Evolutionary conservation across 805 yeast species (phyloP).

Genomic region (Hanseniaspora lindneri): DNA sequence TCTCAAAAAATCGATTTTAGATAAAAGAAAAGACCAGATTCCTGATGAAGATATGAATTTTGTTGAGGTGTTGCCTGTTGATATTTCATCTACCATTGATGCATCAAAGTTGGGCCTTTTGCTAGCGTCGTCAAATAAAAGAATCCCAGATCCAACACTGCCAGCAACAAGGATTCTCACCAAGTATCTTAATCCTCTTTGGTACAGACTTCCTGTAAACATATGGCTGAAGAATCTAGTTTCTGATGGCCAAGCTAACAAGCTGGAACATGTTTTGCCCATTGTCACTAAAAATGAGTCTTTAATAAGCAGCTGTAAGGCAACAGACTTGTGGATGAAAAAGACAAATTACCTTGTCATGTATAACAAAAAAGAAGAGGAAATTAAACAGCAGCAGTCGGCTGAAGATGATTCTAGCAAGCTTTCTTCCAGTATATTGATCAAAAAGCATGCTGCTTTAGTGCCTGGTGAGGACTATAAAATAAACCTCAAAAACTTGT

Average conservation of each 20-base stretch:
- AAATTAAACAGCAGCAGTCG: not conserved
- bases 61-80: conserved; percentile 57
- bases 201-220: conserved; percentile 53
- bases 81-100: conserved; percentile 26
- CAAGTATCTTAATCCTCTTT: conserved; percentile 47
- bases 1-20: conserved; percentile 56
- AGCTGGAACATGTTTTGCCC: conserved; percentile 43
- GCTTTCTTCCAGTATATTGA: not conserved
- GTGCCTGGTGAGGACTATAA: conserved; percentile 11
- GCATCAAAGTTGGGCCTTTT: conserved; percentile 37
- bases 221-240: conserved; percentile 49
- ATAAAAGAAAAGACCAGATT: conserved; percentile 55
- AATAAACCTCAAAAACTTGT: conserved; percentile 30
- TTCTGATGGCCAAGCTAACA: conserved; percentile 32
- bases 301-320: conserved; percentile 40
- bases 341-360: conserved; percentile 39
- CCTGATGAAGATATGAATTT: conserved; percentile 52
- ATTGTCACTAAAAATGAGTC: conserved; percentile 47
- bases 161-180: conserved; percentile 45
- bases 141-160: conserved; percentile 39
- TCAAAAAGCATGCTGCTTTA: conserved; percentile 15
- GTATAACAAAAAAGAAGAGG: conserved; percentile 10
- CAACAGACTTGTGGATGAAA: conserved; percentile 43
- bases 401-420: not conserved
- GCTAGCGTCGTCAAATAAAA: conserved; percentile 33